Evolutionary conservation across 2,329 filamentous ascomycete species (phyloP).

Genomic region (Tolypocladium tundrense): DNA sequence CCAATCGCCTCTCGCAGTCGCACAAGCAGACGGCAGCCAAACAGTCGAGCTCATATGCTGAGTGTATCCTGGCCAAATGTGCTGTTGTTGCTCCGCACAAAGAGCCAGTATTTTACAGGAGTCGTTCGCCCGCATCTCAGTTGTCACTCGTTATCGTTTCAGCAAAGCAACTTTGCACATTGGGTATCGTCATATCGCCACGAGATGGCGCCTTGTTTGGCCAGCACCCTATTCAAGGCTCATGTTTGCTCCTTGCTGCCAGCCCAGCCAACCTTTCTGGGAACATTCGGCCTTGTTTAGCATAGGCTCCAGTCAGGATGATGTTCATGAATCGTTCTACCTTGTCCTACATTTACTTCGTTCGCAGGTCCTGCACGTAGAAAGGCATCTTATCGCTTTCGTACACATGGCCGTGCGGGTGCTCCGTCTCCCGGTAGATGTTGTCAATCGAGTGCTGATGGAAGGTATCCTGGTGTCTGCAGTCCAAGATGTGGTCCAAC

Average conservation of each 20-base stretch:
- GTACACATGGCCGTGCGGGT: conserved; percentile 59
- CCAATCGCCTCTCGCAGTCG: background rate
- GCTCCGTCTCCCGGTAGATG: conserved; percentile 65
- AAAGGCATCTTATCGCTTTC: conserved; percentile 57
- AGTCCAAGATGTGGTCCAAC: conserved; percentile 72
- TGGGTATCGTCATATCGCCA: background rate
- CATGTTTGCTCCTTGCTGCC: background rate
- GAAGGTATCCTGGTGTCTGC: conserved; percentile 69
- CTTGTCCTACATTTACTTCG: conserved; percentile 3
- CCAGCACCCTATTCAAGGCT: background rate
- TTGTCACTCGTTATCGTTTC: background rate
- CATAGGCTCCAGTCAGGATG: background rate
- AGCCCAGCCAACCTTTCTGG: background rate
- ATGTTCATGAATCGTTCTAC: background rate
- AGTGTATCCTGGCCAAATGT: background rate
- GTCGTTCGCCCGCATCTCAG: background rate
- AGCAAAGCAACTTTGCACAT: background rate
- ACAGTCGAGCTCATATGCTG: background rate
- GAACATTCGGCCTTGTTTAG: background rate
- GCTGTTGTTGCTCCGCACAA: background rate
- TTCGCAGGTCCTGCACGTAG: conserved; percentile 42
- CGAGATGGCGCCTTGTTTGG: background rate
- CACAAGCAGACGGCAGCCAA: background rate
- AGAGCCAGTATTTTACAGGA: background rate
- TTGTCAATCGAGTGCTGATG: conserved; percentile 61